Evolutionary conservation across 495 filamentous ascomycete species (phyloP).

Genomic region (Tuber calosporum): DNA sequence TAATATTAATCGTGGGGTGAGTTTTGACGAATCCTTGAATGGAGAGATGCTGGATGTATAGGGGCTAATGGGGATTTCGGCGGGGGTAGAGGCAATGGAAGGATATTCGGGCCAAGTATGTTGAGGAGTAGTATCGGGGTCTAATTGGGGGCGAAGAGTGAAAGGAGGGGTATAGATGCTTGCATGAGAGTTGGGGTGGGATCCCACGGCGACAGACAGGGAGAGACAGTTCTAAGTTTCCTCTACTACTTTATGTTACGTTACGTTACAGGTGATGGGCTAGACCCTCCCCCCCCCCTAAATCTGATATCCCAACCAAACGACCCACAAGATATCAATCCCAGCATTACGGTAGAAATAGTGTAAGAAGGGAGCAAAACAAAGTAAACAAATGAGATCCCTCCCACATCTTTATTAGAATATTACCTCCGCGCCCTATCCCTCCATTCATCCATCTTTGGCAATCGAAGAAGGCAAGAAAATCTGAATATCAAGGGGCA

Average conservation of each 20-base stretch:
- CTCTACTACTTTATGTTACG: background rate
- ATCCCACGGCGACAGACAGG: background rate
- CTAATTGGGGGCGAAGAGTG: background rate
- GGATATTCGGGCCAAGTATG: conserved; percentile 86
- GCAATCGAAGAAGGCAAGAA: background rate
- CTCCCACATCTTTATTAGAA: background rate
- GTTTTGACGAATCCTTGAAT: conserved; percentile 43
- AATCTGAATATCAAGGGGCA: background rate
- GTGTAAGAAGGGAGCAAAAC: background rate
- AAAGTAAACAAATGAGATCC: background rate
- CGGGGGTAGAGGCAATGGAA: conserved; percentile 96
- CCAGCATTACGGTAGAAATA: background rate
- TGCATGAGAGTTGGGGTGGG: conserved; percentile 12
- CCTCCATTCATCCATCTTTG: background rate
- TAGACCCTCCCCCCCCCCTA: too few relatives aligned
- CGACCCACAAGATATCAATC: background rate
- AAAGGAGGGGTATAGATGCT: background rate
- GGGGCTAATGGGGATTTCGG: background rate
- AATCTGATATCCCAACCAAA: background rate
- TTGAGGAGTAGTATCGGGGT: conserved; percentile 51
- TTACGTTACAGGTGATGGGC: background rate
- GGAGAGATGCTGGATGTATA: background rate
- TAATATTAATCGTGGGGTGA: conserved; percentile 76
- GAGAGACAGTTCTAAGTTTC: background rate
- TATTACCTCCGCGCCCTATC: background rate